Base-by-base conservation (phyloP, 176 grass and related monocot genomes). In the Musa beccarii region DNA sequence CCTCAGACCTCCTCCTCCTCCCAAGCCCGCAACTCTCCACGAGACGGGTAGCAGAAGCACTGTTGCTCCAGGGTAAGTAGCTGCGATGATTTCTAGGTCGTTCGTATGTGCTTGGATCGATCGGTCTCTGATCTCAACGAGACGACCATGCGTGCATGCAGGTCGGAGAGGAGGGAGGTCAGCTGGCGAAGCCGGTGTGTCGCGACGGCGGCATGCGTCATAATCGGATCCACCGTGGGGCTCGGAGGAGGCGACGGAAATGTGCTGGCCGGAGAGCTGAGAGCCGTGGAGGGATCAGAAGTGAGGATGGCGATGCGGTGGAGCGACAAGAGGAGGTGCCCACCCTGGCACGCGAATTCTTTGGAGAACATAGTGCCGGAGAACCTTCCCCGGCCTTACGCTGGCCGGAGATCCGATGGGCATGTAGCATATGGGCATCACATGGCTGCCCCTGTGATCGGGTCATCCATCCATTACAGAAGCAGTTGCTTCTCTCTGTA, bases 301-400 rank as follows among this genome's bases (percentile, higher is more conserved):
- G 17, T 10, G 59, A 23, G 23, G 15, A 64, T 13, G 25, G 13
- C 57, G 7, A 43, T 82, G 84, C 83, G 90, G 81, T 93, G 93
- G 93, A 93, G 93, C 79, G 90, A 97, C 85, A 85, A 79, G 54
- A 52, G 93, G 75, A 81, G 57, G 85, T 97, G 93, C 77, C 93
- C 93, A 12, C 86, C 88, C 51, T 97, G 93, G 93, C 81, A 50
- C 0, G 81, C 81, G 54, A 97, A 97, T 76, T 89, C 83, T 49
- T 71, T 97, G 51, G 93, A 97, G 87, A 97, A 83, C 84, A 80
- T 89, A 28, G 63, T 97, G 82, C 93, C 90, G 71, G 93, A 97
- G 87, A 89, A 97, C 78, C 81, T 97, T 66, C 93, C 93, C 10
- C 88, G 93, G 24, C 93, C 88, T 6, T 83, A 72, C 25, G 56